phyloP scores from a whole-genome alignment of 306 rosid species.

The Cyclanthera cordifolia region DNA sequence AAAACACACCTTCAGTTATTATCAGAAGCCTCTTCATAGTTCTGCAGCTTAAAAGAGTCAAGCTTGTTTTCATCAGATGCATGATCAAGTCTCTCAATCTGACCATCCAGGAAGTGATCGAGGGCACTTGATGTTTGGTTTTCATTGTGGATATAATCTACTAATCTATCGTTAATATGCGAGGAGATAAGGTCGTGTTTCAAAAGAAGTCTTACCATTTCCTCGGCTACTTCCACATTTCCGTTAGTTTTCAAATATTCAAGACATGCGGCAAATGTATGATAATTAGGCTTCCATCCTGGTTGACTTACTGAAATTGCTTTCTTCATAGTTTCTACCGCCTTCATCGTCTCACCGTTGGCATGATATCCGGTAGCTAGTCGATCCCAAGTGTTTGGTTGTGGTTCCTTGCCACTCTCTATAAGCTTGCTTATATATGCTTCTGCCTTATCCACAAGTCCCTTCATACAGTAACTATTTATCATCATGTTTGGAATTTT shows the following conservation, averaged over 20 bases:
- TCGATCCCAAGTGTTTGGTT: constrained; percentile 34
- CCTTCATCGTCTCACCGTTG: constrained; percentile 39
- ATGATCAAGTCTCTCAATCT: constrained; percentile 4
- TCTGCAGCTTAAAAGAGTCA: not conserved
- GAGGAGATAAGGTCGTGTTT: constrained; percentile 17
- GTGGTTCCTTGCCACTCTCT: constrained; percentile 33
- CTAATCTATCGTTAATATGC: constrained; percentile 21
- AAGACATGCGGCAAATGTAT: constrained; percentile 31
- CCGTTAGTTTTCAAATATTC: constrained; percentile 45
- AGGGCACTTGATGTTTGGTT: constrained; percentile 17
- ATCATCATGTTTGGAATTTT: constrained; percentile 45
- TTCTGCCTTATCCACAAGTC: constrained; percentile 42
- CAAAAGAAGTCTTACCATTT: constrained; percentile 26
- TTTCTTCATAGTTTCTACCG: constrained; percentile 45
- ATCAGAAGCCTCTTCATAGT: not conserved
- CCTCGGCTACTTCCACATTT: constrained; percentile 33
- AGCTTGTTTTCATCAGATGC: constrained; percentile 5
- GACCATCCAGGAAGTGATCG: constrained; percentile 18
- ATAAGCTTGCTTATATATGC: constrained; percentile 30
- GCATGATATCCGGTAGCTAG: constrained; percentile 35
- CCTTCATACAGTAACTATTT: constrained; percentile 42
- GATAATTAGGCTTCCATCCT: constrained; percentile 21
- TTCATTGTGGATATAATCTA: constrained; percentile 24
- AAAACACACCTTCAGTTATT: not conserved
- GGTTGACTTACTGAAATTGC: constrained; percentile 19